phyloP scores from a whole-genome alignment of 2,329 filamentous ascomycete genomes.

The Onygenales sp. region DNA sequence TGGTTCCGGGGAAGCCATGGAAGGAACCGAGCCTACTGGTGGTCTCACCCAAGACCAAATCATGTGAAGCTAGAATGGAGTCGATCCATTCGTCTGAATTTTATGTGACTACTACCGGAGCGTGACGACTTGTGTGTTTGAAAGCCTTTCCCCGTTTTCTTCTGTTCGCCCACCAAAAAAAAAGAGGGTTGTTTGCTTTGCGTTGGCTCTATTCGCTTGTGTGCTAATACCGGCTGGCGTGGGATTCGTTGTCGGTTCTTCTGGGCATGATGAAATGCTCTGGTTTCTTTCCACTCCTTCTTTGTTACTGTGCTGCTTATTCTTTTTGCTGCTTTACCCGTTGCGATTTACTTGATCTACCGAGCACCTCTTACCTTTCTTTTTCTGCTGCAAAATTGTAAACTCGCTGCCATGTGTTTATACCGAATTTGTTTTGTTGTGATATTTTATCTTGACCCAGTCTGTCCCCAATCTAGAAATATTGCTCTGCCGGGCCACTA shows the following conservation, averaged over 20 bases:
- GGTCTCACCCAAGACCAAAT: conserved; percentile 96
- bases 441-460: no score
- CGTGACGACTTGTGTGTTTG: not conserved
- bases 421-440: no score
- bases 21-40: conserved; percentile 57
- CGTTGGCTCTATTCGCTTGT: not conserved
- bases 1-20: conserved; percentile 63
- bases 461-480: no score
- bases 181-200: not conserved
- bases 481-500: no score
- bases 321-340: no score
- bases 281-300: no score
- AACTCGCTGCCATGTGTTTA: no score
- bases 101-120: no score
- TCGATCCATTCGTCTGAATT: not conserved
- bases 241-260: not conserved
- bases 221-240: not conserved
- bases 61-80: conserved; percentile 53
- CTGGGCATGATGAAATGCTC: not conserved
- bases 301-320: no score
- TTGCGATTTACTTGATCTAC: no score
- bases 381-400: no score
- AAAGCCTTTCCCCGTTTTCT: not conserved
- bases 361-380: no score
- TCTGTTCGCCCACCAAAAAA: not conserved